Evolutionary conservation across 129 eudicot genomes (phyloP).

Genomic region (Kitagawia praeruptora): DNA sequence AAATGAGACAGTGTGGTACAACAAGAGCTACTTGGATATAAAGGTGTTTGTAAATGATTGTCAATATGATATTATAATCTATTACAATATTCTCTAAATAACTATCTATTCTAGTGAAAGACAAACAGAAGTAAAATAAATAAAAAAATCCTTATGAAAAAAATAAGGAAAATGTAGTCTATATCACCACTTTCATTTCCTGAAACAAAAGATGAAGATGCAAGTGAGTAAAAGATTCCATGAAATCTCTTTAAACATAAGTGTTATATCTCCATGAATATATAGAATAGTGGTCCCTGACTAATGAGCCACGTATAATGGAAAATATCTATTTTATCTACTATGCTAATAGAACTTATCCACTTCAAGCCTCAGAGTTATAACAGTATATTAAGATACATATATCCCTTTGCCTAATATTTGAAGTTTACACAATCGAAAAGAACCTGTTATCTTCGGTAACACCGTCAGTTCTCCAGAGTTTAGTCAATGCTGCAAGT

Average conservation of each 20-base stretch:
- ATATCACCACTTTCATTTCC: background rate
- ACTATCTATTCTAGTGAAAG: background rate
- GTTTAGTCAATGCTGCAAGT: constrained; percentile 70
- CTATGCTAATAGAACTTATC: background rate
- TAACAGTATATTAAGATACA: background rate
- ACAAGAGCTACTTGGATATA: background rate
- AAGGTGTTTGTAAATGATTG: background rate
- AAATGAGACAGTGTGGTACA: background rate
- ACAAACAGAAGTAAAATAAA: background rate
- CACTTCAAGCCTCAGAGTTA: background rate
- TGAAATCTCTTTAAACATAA: background rate
- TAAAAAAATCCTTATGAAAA: too few species aligned
- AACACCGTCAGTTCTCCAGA: constrained; percentile 88
- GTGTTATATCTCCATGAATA: too few species aligned
- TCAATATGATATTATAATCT: background rate
- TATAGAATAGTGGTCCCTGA: too few species aligned
- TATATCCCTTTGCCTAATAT: background rate
- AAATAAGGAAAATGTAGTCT: background rate
- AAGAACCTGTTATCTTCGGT: constrained; percentile 89
- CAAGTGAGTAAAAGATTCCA: background rate
- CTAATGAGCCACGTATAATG: background rate
- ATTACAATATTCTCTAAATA: background rate
- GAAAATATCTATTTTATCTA: background rate
- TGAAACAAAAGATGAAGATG: background rate
- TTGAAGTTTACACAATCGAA: background rate